phyloP scores from a whole-genome alignment of 371 early-diverging fungal genomes.

The Apophysomyces variabilis region DNA sequence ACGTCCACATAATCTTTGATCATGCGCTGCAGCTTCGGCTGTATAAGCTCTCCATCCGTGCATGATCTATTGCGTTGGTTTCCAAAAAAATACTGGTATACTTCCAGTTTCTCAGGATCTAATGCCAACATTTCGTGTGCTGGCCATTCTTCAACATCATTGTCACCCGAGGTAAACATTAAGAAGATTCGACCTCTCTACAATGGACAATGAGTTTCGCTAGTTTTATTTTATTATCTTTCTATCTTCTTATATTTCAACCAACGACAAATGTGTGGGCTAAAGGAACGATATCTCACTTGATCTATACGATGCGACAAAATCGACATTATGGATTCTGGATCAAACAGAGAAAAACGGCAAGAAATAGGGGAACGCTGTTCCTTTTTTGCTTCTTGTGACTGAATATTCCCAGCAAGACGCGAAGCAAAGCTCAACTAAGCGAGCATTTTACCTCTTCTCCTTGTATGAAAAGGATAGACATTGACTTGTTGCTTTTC shows the following conservation, averaged over 20 bases:
- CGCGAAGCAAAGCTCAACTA: too few relatives aligned
- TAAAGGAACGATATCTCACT: neutral
- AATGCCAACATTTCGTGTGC: slow-evolving; percentile 11
- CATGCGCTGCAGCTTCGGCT: slow-evolving; percentile 20
- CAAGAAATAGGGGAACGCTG: neutral
- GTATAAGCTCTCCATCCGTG: neutral
- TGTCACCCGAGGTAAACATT: neutral
- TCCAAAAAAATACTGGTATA: slow-evolving; percentile 24
- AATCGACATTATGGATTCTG: slow-evolving; percentile 1
- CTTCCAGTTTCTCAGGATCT: slow-evolving; percentile 19
- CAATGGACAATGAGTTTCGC: neutral
- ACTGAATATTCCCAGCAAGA: too few relatives aligned
- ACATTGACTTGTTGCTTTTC: too few relatives aligned
- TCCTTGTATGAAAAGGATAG: too few relatives aligned
- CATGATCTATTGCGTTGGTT: neutral
- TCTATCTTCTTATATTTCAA: neutral
- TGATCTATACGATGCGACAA: neutral
- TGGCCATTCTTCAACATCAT: neutral
- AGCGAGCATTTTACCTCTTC: too few relatives aligned
- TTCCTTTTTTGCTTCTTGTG: neutral
- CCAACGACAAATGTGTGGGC: neutral
- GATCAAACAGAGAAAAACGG: neutral
- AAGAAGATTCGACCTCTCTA: neutral
- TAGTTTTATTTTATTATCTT: too few relatives aligned
- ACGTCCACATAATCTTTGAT: slow-evolving; percentile 18